phyloP scores from a whole-genome alignment of 371 early-diverging fungal species.

The Mortierella sp. region DNA sequence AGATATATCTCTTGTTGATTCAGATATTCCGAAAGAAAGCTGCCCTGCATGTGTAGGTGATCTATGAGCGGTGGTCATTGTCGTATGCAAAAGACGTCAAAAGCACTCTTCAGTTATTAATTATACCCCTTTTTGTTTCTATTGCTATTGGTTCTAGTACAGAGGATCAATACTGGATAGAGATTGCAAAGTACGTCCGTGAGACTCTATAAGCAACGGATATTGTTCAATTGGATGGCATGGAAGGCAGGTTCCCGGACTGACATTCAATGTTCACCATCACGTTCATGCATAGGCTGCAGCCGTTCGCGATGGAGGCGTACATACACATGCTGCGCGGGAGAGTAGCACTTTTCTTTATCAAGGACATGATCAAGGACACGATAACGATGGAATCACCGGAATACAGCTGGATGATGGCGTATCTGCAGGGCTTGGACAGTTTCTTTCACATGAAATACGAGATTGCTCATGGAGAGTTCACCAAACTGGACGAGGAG shows the following conservation, averaged over 20 bases:
- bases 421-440: conserved; percentile 42
- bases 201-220: neutral
- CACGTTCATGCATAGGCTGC: conserved; percentile 5
- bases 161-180: neutral
- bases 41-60: conserved; percentile 10
- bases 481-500: conserved; percentile 24
- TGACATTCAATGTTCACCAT: neutral
- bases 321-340: conserved; percentile 26
- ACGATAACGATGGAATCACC: conserved; percentile 25
- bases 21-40: conserved; percentile 15
- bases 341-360: conserved; percentile 19
- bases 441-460: conserved; percentile 25
- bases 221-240: neutral
- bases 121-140: neutral
- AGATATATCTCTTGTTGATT: conserved; percentile 30
- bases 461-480: conserved; percentile 28
- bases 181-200: neutral
- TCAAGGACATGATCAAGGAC: conserved; percentile 34
- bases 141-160: neutral
- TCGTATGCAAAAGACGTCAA: neutral
- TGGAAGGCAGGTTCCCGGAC: neutral
- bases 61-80: too few relatives aligned
- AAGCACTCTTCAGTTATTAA: neutral
- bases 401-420: conserved; percentile 45
- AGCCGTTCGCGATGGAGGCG: conserved; percentile 44